Percentiles rank a stretch among this genome's conserved stretches.
Evolutionary conservation across 495 filamentous ascomycete species (phyloP).

Genomic region (Xylaria flabelliformis): DNA sequence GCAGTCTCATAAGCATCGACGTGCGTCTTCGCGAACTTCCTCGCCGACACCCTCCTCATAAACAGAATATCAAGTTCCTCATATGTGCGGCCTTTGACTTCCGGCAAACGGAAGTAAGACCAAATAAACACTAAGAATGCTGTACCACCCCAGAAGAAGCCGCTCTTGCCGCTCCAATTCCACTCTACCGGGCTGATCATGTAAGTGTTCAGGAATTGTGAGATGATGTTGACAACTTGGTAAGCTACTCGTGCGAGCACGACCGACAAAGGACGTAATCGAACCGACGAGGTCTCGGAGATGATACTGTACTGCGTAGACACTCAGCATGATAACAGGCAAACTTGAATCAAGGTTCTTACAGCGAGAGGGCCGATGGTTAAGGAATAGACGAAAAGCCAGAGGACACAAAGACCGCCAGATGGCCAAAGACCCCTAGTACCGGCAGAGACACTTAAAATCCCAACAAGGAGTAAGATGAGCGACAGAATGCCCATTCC

Average conservation of each 20-base stretch:
- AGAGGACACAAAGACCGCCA: conserved; percentile 50
- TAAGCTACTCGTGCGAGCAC: conserved; percentile 62
- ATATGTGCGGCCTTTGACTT: conserved; percentile 49
- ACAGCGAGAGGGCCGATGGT: conserved; percentile 52
- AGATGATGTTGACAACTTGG: conserved; percentile 62
- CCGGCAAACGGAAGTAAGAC: conserved; percentile 40
- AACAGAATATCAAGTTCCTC: conserved; percentile 62
- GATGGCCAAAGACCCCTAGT: conserved; percentile 35
- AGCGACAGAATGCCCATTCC: conserved; percentile 46
- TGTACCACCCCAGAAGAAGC: conserved; percentile 57
- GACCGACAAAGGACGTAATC: conserved; percentile 57
- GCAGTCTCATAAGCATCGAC: conserved; percentile 37
- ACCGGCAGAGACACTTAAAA: conserved; percentile 39
- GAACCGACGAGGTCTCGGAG: conserved; percentile 56
- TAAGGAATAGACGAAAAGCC: conserved; percentile 48
- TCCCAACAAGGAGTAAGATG: conserved; percentile 44
- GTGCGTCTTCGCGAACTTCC: conserved; percentile 47
- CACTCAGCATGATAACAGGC: conserved; percentile 19
- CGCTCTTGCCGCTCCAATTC: conserved; percentile 51
- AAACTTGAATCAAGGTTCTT: conserved; percentile 28
- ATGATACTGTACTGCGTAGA: conserved; percentile 56
- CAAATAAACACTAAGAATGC: conserved; percentile 47
- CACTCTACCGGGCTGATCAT: conserved; percentile 55
- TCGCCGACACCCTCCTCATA: conserved; percentile 48
- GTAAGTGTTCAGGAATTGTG: conserved; percentile 64